These are phyloP conservation scores for Daldinia concentrica DNA, from an alignment of 495 filamentous ascomycete genomes.

Conservation along the genomic window DNA sequence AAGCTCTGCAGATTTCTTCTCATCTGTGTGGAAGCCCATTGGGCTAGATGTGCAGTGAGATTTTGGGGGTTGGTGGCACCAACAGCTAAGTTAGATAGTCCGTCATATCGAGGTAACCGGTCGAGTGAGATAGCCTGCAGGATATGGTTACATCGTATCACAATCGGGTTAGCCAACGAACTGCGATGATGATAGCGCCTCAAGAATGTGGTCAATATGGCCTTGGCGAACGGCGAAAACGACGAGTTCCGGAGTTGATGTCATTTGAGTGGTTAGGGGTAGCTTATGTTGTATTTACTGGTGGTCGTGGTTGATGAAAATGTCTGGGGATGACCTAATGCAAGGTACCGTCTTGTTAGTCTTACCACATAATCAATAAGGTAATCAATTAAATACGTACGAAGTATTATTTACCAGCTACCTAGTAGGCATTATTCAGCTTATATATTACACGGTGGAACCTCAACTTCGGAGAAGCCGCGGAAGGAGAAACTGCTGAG, in stretches of 20 bases:
- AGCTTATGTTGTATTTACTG: not conserved
- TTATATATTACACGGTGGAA: not conserved
- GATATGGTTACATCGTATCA: conserved; percentile 28
- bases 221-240: conserved; percentile 18
- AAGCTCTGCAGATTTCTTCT: conserved; percentile 22
- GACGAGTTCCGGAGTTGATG: not conserved
- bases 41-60: conserved; percentile 29
- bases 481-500: no score
- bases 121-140: conserved; percentile 37
- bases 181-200: not conserved
- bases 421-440: not conserved
- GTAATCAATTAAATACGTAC: not conserved
- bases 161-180: conserved; percentile 14
- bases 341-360: not conserved
- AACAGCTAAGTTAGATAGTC: conserved; percentile 14
- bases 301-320: not conserved
- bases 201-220: not conserved
- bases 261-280: not conserved
- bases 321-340: not conserved
- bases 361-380: not conserved
- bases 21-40: conserved; percentile 25
- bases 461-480: no score
- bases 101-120: not conserved
- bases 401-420: not conserved
- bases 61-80: conserved; percentile 35